Evolutionary conservation across 1,284 basidiomycete genomes (phyloP).

Genomic region (Takashimella tepidaria): DNA sequence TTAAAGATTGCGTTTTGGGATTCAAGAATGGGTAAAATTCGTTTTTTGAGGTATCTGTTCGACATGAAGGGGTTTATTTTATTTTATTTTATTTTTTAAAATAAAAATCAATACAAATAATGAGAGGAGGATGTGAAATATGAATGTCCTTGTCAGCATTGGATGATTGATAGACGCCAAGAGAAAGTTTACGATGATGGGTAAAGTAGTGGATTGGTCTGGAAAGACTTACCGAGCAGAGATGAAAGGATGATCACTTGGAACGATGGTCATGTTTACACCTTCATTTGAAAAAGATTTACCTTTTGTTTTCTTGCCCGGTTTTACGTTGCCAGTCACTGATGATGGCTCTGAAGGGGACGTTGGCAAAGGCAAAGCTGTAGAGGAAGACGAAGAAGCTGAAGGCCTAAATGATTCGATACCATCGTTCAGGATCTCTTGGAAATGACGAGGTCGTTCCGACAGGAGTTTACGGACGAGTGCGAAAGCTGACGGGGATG

Average conservation of each 20-base stretch:
- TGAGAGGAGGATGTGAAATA: too few relatives aligned
- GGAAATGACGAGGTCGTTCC: conserved; percentile 27
- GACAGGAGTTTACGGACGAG: conserved; percentile 31
- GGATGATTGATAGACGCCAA: too few relatives aligned
- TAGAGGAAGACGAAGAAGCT: background rate
- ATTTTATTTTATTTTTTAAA: too few relatives aligned
- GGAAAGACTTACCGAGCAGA: background rate
- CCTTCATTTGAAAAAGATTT: conserved; percentile 7
- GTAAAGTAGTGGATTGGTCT: too few relatives aligned
- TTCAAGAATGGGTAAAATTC: conserved; percentile 34
- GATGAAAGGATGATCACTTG: background rate
- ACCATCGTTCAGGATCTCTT: conserved; percentile 32
- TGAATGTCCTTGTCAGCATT: too few relatives aligned
- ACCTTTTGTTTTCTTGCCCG: conserved; percentile 6
- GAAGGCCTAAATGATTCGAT: conserved; percentile 1
- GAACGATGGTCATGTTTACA: background rate
- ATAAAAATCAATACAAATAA: too few relatives aligned
- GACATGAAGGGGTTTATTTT: too few relatives aligned
- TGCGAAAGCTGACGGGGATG: conserved; percentile 25
- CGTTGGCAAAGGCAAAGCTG: too few relatives aligned
- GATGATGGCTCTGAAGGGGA: background rate
- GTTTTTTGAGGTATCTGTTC: conserved; percentile 39
- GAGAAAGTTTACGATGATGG: too few relatives aligned
- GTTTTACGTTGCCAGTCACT: background rate
- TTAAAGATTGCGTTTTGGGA: conserved; percentile 34